Evolutionary conservation across 192 early-diverging fungal species (phyloP).

Genomic region (Backusella psychrophila): DNA sequence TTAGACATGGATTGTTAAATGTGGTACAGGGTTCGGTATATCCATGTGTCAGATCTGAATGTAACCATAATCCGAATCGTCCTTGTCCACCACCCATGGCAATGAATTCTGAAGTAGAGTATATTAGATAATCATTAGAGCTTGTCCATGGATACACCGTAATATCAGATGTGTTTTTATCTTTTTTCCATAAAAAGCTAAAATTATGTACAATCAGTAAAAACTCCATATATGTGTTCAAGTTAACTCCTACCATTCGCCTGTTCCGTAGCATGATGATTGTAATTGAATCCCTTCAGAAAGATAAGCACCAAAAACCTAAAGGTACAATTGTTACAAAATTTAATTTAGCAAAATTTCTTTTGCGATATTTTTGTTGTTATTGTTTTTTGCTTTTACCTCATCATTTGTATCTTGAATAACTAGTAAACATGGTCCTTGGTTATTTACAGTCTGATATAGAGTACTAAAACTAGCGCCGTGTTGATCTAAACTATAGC

Average conservation of each 20-base stretch:
- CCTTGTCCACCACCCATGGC: conserved; percentile 77
- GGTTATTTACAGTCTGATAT: conserved; percentile 52
- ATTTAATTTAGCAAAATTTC: neutral
- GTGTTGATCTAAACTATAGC: conserved; percentile 91
- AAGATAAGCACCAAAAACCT: conserved; percentile 78
- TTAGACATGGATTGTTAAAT: conserved; percentile 10
- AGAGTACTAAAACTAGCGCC: conserved; percentile 87
- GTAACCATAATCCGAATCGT: conserved; percentile 73
- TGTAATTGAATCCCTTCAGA: conserved; percentile 61
- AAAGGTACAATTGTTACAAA: neutral
- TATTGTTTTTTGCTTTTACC: conserved; percentile 26
- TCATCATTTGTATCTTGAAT: conserved; percentile 59
- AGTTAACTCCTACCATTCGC: conserved; percentile 61
- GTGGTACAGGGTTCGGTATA: conserved; percentile 44
- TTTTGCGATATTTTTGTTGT: neutral
- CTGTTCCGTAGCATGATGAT: conserved; percentile 73
- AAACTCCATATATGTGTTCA: neutral
- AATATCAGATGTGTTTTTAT: conserved; percentile 27
- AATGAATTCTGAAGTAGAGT: conserved; percentile 67
- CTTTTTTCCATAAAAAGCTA: conserved; percentile 73
- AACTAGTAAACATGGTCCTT: conserved; percentile 65
- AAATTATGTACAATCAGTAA: neutral
- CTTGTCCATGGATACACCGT: conserved; percentile 67
- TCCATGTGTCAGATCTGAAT: conserved; percentile 67
- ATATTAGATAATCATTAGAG: conserved; percentile 72